Evolutionary conservation across 768 basidiomycete species (phyloP), one percentile per base, ranked within the genome.

Genomic region (Lactarius tabidus): DNA sequence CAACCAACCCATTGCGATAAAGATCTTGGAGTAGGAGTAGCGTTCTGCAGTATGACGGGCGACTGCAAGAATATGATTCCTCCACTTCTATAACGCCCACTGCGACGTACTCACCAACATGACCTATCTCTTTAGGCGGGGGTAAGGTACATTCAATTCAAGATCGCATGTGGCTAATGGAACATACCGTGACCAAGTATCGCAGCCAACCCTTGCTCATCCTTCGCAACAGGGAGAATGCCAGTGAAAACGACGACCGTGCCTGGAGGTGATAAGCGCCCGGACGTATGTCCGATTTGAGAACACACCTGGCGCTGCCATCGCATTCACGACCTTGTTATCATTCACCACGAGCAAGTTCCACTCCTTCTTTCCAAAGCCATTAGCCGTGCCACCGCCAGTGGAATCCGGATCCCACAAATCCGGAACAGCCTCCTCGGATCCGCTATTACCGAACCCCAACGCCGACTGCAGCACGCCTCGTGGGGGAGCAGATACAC

Each of bases 201-300:
- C 20, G 88, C 87, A 1, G 95, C 91, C 0, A 98, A 77, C 0
- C 92, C 93, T 70, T 89, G 83, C 69, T 94, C 91, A 67, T 93
- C 86, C 66, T 77, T 78, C 54, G 86, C 87, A 7, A 95, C 77
- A 0, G 90, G 91, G 4, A 97, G 74, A 39, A 97, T 92, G 0
- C 95, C 95, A 0, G 93, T 94, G 72, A 91, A 96, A 12, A 98
- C 90, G 36, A 94, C 82, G 60, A 97, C 87, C 57, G 87, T 81
- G 1, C 89, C 90, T 86, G n/a, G 33, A 43, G 35, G 31, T 23
- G 18, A 62, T 17, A 41, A 18, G 59, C 23, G 52, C 17, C 43
- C 18, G 31, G 36, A 39, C 29, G 35, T 38, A 38, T 38, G 18
- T 36, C 14, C 5, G 14, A 35, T 3, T 20, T 38, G 52, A 6